phyloP scores from a whole-genome alignment of 257 asterid species.

The Henckelia pumila region DNA sequence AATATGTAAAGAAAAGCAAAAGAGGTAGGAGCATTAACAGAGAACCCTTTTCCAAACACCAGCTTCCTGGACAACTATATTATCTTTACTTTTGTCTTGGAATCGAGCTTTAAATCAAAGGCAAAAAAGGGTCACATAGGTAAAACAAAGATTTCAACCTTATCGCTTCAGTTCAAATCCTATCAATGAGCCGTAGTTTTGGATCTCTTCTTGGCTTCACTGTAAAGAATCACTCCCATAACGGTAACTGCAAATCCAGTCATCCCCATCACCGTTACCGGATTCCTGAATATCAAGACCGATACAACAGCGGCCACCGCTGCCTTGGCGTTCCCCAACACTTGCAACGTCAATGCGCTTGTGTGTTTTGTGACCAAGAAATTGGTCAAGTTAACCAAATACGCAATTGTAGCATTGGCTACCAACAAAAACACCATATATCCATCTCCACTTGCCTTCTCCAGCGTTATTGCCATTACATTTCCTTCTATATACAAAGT shows the following conservation, averaged over 20 bases:
- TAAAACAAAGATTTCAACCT: constrained; percentile 16
- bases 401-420: constrained; percentile 83
- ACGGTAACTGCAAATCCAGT: constrained; percentile 78
- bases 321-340: constrained; percentile 94
- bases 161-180: constrained; percentile 23
- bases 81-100: constrained; percentile 31
- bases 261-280: constrained; percentile 95
- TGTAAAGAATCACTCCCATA: constrained; percentile 95
- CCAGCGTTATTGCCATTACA: constrained; percentile 57
- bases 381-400: constrained; percentile 83
- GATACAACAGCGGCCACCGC: constrained; percentile 95
- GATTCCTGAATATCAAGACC: constrained; percentile 85
- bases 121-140: constrained; percentile 26
- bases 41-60: constrained; percentile 31
- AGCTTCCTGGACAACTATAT: constrained; percentile 55
- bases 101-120: constrained; percentile 31
- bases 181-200: constrained; percentile 74
- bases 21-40: constrained; percentile 26
- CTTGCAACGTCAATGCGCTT: constrained; percentile 87
- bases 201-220: constrained; percentile 90
- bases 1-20: constrained; percentile 41
- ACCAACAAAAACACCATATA: constrained; percentile 63
- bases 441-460: constrained; percentile 61
- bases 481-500: constrained; percentile 85
- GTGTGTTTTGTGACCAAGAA: constrained; percentile 94